Base-by-base conservation (phyloP, 352 stramenopile species). In the Plasmopara halstedii region DNA sequence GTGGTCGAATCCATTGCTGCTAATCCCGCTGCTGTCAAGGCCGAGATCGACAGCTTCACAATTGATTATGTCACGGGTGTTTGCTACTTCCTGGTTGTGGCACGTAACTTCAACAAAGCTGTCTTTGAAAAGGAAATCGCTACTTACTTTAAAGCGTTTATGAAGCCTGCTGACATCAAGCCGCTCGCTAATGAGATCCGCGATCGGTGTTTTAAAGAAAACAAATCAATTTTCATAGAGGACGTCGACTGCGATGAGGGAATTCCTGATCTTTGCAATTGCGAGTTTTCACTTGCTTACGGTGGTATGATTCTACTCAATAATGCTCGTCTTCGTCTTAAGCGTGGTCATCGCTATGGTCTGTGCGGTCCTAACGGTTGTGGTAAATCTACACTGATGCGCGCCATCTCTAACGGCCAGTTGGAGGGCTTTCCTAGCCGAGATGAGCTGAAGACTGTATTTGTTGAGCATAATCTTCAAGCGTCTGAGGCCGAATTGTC, bases 221-320 rank as follows among this genome's bases (percentile, higher is more conserved):
- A 91, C 73, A 93, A 93, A 74, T 68, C 67, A 37, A 92, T 93
- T 62, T 82, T 90, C 47, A 93, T 95, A 43, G 94, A 98, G 49
- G 94, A 98, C 44, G 88, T 98, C 8, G 77, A 98, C 66, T 97
- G 96, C 31, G 95, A 99, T 25, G 93, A 98, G 54, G 92, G 95
- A 70, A 91, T 96, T 44, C 94, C 97, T 31, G 91, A 98, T 62
- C 75, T 99, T 6, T 99, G 96, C 68, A 98, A 99, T 86, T 99
- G 95, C 63, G 90, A 97, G 64, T 99, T 99, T 73, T 99, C 96
- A 52, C 84, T 99, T 40, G 96, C 96, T 5, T 94, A 96, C 65
- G 85, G 83, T 81, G 87, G 88, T 67, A 95, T 94, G 71, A 92
- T 95, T 53, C 53, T 97, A 54, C 65, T 97, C 21, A 92, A 95